Evolutionary conservation across 352 stramenopile species (phyloP).

Genomic region (Phytophthora tubulina): DNA sequence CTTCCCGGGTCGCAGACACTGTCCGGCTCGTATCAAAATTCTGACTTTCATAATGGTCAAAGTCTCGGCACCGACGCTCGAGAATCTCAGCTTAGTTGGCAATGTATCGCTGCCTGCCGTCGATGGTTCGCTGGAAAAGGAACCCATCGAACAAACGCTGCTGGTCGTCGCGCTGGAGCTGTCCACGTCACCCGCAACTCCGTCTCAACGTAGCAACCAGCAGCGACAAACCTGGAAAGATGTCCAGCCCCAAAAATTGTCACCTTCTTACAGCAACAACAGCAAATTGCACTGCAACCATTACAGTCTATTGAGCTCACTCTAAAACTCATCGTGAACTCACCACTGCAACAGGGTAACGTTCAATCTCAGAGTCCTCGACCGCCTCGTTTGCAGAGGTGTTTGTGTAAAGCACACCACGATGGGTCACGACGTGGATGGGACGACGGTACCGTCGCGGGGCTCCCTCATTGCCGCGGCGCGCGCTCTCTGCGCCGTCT

Average conservation of each 20-base stretch:
- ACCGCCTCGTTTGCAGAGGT: conserved; percentile 27
- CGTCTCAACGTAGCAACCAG: conserved; percentile 25
- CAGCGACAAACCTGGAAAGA: too few relatives aligned
- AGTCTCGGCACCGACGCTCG: not conserved
- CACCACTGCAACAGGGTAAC: not conserved
- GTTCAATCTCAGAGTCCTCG: not conserved
- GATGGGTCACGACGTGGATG: conserved; percentile 45
- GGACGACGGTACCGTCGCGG: conserved; percentile 41
- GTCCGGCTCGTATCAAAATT: conserved; percentile 24
- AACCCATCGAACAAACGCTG: conserved; percentile 28
- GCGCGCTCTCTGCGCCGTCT: conserved; percentile 47
- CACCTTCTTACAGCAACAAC: not conserved
- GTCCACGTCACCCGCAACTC: conserved; percentile 6
- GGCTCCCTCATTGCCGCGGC: conserved; percentile 32
- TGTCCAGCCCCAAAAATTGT: too few relatives aligned
- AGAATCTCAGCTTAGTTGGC: not conserved
- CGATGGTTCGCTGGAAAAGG: conserved; percentile 27
- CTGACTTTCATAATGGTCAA: not conserved
- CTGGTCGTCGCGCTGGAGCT: conserved; percentile 6
- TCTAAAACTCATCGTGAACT: not conserved
- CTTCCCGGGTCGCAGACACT: not conserved
- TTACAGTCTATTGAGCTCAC: not conserved
- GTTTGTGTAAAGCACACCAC: conserved; percentile 42
- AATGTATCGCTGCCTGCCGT: conserved; percentile 5
- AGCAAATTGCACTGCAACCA: conserved; percentile 1